Conservation (phyloP, 257 asterid species). For the Solanum appendiculatum region DNA sequence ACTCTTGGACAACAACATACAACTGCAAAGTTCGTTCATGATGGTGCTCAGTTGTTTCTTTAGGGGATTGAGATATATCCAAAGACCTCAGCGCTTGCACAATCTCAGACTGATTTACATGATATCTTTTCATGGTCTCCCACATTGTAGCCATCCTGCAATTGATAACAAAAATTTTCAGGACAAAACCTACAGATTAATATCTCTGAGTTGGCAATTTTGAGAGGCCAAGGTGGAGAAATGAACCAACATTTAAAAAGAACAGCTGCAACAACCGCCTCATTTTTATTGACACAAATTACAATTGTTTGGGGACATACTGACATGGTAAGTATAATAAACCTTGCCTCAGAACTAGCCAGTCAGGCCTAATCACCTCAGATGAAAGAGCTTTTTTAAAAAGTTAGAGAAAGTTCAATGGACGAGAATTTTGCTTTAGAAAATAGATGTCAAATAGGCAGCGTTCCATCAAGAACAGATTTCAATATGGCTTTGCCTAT, state of each 20-base stretch:
- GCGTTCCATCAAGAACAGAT: not conserved
- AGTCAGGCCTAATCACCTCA: not conserved
- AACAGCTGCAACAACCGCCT: not conserved
- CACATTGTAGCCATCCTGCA: conserved; percentile 93
- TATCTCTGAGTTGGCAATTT: not conserved
- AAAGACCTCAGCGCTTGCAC: conserved; percentile 46
- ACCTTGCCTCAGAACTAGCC: not conserved
- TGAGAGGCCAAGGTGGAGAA: not conserved
- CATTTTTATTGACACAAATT: not conserved
- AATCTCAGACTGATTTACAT: conserved; percentile 52
- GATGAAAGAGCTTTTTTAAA: not conserved
- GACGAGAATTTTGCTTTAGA: not conserved
- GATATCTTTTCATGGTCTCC: conserved; percentile 68
- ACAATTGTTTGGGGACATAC: not conserved
- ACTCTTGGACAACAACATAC: conserved; percentile 70
- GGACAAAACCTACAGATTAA: not conserved
- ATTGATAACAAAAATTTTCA: not conserved
- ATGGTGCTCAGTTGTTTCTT: conserved; percentile 84
- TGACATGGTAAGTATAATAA: not conserved
- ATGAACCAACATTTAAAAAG: not conserved
- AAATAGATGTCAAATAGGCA: not conserved
- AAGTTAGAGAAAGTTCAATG: not conserved
- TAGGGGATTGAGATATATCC: conserved; percentile 62
- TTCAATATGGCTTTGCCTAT: not conserved
- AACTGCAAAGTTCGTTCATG: conserved; percentile 74